Evolutionary conservation across 257 asterid genomes (phyloP).

Genomic region (Datura wrightii): DNA sequence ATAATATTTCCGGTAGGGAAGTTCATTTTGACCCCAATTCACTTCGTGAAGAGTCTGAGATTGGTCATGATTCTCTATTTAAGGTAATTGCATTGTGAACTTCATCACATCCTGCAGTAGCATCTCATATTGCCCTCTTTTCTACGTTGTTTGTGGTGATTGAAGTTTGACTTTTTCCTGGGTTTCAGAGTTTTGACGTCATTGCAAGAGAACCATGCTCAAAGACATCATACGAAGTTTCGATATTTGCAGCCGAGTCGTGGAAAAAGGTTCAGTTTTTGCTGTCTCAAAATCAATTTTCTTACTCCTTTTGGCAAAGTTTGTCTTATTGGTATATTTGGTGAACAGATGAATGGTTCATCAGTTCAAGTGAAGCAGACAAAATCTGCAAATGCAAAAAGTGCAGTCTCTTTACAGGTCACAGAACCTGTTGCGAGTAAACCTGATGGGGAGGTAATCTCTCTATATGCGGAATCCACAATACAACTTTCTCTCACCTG

Average conservation of each 20-base stretch:
- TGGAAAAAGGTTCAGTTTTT: slow-evolving; percentile 65
- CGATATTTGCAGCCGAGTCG: slow-evolving; percentile 67
- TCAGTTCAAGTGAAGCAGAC: slow-evolving; percentile 46
- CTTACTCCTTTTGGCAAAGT: slow-evolving; percentile 14
- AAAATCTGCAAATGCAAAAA: slow-evolving; percentile 37
- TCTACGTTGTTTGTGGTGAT: not conserved
- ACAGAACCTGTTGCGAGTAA: slow-evolving; percentile 38
- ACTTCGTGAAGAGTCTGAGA: slow-evolving; percentile 70
- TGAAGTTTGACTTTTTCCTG: slow-evolving; percentile 12
- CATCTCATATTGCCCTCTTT: not conserved
- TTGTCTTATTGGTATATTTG: slow-evolving; percentile 25
- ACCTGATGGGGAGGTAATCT: slow-evolving; percentile 59
- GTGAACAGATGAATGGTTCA: slow-evolving; percentile 51
- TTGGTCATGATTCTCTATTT: slow-evolving; percentile 61
- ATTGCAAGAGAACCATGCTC: slow-evolving; percentile 62
- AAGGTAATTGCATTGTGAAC: slow-evolving; percentile 53
- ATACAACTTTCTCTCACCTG: not conserved
- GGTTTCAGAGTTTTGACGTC: slow-evolving; percentile 64
- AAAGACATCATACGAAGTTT: slow-evolving; percentile 70
- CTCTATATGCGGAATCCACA: slow-evolving; percentile 26
- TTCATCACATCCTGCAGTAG: not conserved
- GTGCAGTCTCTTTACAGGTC: slow-evolving; percentile 37
- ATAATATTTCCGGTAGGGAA: slow-evolving; percentile 48
- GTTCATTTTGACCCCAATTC: slow-evolving; percentile 62
- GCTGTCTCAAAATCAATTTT: slow-evolving; percentile 12